Base-by-base conservation (phyloP, 2,329 filamentous ascomycete genomes). In the Zasmidium angulare region DNA sequence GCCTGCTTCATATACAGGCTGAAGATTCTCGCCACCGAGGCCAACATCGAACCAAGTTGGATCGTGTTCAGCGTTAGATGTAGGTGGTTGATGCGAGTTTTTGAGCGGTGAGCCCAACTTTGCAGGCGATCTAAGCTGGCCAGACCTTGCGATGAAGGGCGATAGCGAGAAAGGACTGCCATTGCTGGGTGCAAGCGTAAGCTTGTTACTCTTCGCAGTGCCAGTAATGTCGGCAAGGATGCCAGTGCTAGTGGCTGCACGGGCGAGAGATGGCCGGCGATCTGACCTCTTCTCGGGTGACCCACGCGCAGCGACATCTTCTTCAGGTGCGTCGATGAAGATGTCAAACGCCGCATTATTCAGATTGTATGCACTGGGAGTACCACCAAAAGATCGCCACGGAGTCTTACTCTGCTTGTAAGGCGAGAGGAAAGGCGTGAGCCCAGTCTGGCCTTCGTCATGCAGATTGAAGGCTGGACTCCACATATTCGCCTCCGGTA, bases 391-490 rank as follows among this genome's bases (percentile, higher is more conserved):
- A 24, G 65, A 61, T 55, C 68, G 70, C 72, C 57, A 83, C 4
- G 71, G 71, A 3, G 72, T 71, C 58, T 68, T 68, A 43, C 55
- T 58, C 9, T 65, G 51, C 60, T 69, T 70, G 58, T 65, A 69
- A 6, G 72, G 71, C 20, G 72, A 73, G 10, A 70, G 65, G 58
- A 68, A 68, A 0, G 70, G 69, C 80, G 58, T 82, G 74, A 62
- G 82, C 77, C 64, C 82, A 57, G 82, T 78, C 55, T 75, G 77
- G 58, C 82, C 84, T 19, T 88, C 84, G 52, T 89, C 86, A 2
- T 86, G 86, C 2, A 89, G 76, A 52, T 84, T 79, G 71, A 89
- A 86, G n/a, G 84, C 84, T 2, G 87, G 85, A 65, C 87, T 89
- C 82, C 86, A 89, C 2, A 84, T 84, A 24, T 82, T 73, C 26